Base-by-base conservation (phyloP, 202 grass and related monocot genomes). In the Cymbopogon flexuosus region DNA sequence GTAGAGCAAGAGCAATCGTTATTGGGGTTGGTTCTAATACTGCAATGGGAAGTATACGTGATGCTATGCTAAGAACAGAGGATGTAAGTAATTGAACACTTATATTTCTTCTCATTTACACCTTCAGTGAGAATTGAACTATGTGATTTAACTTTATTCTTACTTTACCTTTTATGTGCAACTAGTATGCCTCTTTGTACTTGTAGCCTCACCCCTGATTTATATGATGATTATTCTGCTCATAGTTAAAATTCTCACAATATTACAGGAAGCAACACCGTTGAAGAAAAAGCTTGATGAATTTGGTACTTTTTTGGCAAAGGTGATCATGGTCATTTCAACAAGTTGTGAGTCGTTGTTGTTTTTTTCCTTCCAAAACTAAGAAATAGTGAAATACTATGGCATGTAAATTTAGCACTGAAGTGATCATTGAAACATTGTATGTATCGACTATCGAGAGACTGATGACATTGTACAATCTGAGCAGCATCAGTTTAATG, bases 271-370 rank as follows among this genome's bases (percentile, higher is more conserved):
- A 92, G 80, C 64, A 3, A 99, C 96, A 68, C 96, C 96, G 4
- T 79, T 99, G 80, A 99, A 95, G 88, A 99, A 93, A 91, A 99
- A 99, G 76, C 88, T 99, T 77, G 92, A 99, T 87, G 92, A 99
- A 77, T 99, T 99, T 75, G 92, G 96, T 47, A 95, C 96, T 45
- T 99, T 99, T 85, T 77, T 99, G 79, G 96, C 96, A 52, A 99
- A 99, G 92, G 96, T 99, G 81, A 56, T 39, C 43, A 70, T 88
- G 75, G 21, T 86, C 74, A 49, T 71, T 86, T 79, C 22, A 76
- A 79, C 78, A 81, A 39, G 82, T 76, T 69, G 69, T 65, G 75
- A 79, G 61, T 77, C 35, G 10, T 71, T 56, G 10, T 71, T 56
- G 68, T 77, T 73, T 73, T 62, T 62, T 67, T 36, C n/a, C 34